A percentile compares a stretch with the other conserved stretches of the same genome.
Conservation (phyloP, 176 grass and related monocot genomes). For the Urochloa ruziziensis region DNA sequence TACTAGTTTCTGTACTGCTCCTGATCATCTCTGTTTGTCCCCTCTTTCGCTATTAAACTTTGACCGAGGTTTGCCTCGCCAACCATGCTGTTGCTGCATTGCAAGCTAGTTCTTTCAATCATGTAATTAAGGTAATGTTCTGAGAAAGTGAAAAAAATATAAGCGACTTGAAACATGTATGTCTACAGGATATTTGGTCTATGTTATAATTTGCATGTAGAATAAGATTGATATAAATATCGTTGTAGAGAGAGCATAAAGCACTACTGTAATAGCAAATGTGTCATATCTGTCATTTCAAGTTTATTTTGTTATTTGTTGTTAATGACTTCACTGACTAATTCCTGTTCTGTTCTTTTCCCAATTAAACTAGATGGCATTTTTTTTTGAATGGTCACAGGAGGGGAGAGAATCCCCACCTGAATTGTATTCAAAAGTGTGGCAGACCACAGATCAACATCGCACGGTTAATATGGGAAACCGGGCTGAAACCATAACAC, state of each 20-base stretch:
- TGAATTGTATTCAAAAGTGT: no score
- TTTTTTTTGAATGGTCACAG: no score
- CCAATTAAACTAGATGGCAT: no score
- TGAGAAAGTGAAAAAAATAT: not conserved
- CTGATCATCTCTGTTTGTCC: not conserved
- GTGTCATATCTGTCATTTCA: not conserved
- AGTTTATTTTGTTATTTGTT: not conserved
- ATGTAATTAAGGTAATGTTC: not conserved
- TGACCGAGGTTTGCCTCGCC: not conserved
- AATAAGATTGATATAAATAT: not conserved
- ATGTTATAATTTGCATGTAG: not conserved
- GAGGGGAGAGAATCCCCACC: no score
- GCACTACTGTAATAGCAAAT: not conserved
- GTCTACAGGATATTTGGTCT: not conserved
- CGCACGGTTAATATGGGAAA: no score
- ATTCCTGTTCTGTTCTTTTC: no score
- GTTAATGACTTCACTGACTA: not conserved
- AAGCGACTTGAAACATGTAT: not conserved
- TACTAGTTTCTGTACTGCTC: not conserved
- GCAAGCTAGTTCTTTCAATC: not conserved
- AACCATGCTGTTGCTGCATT: not conserved
- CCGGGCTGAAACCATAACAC: no score
- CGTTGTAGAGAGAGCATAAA: not conserved
- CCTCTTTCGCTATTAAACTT: not conserved
- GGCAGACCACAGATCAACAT: no score